phyloP scores from a whole-genome alignment of 2,329 filamentous ascomycete species.

The Dothistroma pini region DNA sequence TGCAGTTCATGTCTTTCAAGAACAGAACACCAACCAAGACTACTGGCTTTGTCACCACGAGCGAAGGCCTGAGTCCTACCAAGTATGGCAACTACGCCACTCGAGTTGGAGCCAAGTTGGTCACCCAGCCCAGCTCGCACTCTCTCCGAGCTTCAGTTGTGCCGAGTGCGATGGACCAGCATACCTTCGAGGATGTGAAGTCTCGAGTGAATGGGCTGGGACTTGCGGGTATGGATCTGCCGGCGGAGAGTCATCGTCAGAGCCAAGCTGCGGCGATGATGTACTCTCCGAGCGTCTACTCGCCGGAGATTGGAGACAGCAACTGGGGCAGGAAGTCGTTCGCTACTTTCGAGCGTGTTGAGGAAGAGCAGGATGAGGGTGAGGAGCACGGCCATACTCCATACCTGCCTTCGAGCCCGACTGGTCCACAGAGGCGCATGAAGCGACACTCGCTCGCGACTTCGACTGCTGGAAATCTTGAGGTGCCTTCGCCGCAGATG shows the following conservation, averaged over 20 bases:
- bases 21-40: constrained; percentile 16
- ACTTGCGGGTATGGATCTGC: constrained; percentile 31
- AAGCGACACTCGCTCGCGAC: constrained; percentile 5
- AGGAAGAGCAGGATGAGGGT: constrained; percentile 3
- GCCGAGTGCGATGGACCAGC: constrained; percentile 22
- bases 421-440: background rate
- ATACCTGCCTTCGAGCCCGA: background rate
- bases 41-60: constrained; percentile 19
- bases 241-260: constrained; percentile 24
- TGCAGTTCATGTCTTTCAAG: constrained; percentile 6
- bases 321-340: constrained; percentile 2
- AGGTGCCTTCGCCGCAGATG: background rate
- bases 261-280: constrained; percentile 9
- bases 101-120: constrained; percentile 23
- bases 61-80: constrained; percentile 23
- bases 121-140: constrained; percentile 31
- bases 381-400: background rate
- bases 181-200: constrained; percentile 29
- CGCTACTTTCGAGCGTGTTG: background rate
- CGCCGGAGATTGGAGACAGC: constrained; percentile 6
- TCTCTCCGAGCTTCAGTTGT: constrained; percentile 29
- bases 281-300: constrained; percentile 33
- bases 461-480: constrained; percentile 3
- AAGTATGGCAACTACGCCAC: constrained; percentile 27
- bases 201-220: constrained; percentile 27